Evolutionary conservation across 2,329 filamentous ascomycete species (phyloP), one percentile per base, ranked within the genome.

Genomic region (Ramularia collo-cygni): DNA sequence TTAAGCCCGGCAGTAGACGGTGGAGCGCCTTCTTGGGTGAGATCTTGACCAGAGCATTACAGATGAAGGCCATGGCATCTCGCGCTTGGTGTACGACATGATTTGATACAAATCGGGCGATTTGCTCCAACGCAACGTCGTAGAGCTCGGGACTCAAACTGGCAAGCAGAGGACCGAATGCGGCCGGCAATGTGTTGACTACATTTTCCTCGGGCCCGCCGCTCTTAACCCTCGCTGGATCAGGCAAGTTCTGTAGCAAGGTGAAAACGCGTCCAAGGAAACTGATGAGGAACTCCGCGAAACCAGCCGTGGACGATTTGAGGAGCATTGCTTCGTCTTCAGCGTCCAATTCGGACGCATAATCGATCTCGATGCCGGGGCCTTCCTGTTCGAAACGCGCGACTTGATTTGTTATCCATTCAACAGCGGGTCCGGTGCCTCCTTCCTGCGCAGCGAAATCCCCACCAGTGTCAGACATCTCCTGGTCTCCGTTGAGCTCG

Each of bases 21-120:
- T 89, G 92, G 36, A 98, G 71, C 1, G 92, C 88, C 67, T 95
- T 95, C 60, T 90, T 81, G 0, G 93, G 89, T 53, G 93, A 86
- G 52, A 94, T 87, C 65, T 96, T 96, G 72, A 92, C 95, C 16
- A 98, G 73, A 0, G 87, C 85, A 63, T 95, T 96, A 65, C 90
- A 85, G 38, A 96, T 96, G 74, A 95, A 98, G 1, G 93, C 92
- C 84, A 98, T 95, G 6, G 92, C 90, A 70, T 98, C 92, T 50
- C 90, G 75, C 38, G 92, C 90, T 64, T 96, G 92, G 55, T 98
- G 89, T 13, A 98, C 90, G 35, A 98, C 92, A 66, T 96, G 92
- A 48, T 85, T 85, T 1, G 85, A 82, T 17, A 95, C 84, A 61
- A 98, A 98, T 21, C 85, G 79, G 2, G 88, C 84, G 53, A 98